Percentiles rank a stretch among this genome's conserved stretches.
phyloP scores from a whole-genome alignment of 495 filamentous ascomycete species.

The Aspergillus sclerotiicarbonarius region DNA sequence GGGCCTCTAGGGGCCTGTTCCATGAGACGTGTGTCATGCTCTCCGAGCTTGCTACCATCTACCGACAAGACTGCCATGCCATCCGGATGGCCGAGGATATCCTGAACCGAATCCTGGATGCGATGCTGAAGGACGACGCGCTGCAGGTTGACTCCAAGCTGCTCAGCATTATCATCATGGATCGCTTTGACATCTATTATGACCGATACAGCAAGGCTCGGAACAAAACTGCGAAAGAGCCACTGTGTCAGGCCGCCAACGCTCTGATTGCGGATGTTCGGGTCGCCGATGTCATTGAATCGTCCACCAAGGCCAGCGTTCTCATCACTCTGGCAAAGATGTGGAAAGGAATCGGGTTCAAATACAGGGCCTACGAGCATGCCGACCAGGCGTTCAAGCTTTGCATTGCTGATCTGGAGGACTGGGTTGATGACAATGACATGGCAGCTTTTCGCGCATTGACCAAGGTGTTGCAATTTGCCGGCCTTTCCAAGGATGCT shows the following conservation, averaged over 20 bases:
- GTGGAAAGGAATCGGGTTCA: neutral
- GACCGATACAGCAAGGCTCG: neutral
- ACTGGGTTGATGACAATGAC: neutral
- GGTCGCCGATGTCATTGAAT: neutral
- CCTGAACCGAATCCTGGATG: neutral
- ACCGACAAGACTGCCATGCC: neutral
- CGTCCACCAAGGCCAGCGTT: neutral
- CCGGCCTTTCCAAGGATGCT: neutral
- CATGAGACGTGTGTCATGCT: neutral
- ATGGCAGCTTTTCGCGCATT: neutral
- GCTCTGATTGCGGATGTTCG: neutral
- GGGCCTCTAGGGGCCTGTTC: neutral
- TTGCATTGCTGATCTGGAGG: neutral
- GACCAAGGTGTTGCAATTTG: neutral
- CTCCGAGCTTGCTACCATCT: neutral
- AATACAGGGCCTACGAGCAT: neutral
- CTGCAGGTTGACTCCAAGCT: neutral
- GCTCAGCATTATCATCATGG: neutral
- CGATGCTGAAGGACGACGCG: neutral
- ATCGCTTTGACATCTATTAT: neutral
- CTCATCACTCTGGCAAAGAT: neutral
- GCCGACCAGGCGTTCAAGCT: neutral
- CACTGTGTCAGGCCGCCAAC: neutral
- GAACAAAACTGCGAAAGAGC: neutral
- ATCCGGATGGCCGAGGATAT: neutral